phyloP scores from a whole-genome alignment of 2,329 filamentous ascomycete genomes.

The Pseudocercospora fuligena region DNA sequence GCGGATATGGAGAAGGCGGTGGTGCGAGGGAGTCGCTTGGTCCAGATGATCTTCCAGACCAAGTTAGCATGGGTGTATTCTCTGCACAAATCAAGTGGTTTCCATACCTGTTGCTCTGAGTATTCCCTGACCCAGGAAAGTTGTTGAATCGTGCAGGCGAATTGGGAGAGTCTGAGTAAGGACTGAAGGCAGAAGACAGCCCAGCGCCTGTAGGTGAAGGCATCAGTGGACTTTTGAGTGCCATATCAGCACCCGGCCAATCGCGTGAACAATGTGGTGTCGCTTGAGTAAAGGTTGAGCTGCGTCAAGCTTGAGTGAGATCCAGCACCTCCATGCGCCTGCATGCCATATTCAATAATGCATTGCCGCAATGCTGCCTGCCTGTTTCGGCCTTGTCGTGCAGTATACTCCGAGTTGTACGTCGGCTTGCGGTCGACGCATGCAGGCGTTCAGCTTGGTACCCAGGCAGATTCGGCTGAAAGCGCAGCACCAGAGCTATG shows the following conservation, averaged over 20 bases:
- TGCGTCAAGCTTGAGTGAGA: not conserved
- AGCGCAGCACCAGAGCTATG: constrained; percentile 14
- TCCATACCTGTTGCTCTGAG: constrained; percentile 44
- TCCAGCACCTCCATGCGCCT: constrained; percentile 5
- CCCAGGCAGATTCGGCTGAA: not conserved
- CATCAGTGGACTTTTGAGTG: constrained; percentile 49
- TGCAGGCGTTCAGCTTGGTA: constrained; percentile 14
- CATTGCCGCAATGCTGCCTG: constrained; percentile 19
- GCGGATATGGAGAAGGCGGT: constrained; percentile 60
- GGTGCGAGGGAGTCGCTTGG: constrained; percentile 53
- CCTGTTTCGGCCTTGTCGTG: constrained; percentile 5
- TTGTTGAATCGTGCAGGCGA: constrained; percentile 53
- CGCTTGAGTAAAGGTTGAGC: constrained; percentile 4
- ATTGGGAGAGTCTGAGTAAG: constrained; percentile 57
- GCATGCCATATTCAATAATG: constrained; percentile 8
- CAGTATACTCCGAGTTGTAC: constrained; percentile 3
- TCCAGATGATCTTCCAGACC: constrained; percentile 48
- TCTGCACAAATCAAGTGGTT: not conserved
- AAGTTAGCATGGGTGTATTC: not conserved
- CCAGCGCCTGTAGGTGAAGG: constrained; percentile 45
- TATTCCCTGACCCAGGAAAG: constrained; percentile 43
- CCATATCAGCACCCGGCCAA: constrained; percentile 30
- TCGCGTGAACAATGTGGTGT: not conserved
- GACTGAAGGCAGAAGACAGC: constrained; percentile 54
- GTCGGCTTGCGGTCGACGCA: constrained; percentile 9